phyloP scores from a whole-genome alignment of 805 yeast genomes.

The Metschnikowia lachancei region DNA sequence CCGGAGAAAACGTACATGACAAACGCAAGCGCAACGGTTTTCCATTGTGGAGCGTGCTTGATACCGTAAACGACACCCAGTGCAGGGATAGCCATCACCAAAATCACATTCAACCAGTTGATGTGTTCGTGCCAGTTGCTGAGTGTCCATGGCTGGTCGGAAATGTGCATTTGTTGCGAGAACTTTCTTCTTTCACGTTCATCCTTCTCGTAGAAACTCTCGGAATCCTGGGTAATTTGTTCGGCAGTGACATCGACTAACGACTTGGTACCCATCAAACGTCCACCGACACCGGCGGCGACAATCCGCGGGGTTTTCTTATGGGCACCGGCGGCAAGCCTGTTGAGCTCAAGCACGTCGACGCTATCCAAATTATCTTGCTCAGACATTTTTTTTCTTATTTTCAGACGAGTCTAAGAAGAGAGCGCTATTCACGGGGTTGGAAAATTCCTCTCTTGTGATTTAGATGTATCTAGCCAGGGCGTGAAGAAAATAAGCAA shows the following conservation, averaged over 20 bases:
- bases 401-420: background rate
- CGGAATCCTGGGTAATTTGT: constrained; percentile 52
- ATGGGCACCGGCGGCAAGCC: constrained; percentile 80
- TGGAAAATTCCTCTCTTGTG: too few species aligned
- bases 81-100: constrained; percentile 61
- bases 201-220: constrained; percentile 36
- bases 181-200: constrained; percentile 40
- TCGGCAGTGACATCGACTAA: constrained; percentile 68
- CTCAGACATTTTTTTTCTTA: constrained; percentile 12
- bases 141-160: constrained; percentile 76
- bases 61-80: constrained; percentile 49
- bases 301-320: constrained; percentile 68
- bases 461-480: too few species aligned
- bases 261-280: constrained; percentile 76
- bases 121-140: constrained; percentile 70
- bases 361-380: constrained; percentile 32
- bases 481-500: too few species aligned
- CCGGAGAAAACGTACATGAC: constrained; percentile 60
- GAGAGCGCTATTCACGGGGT: too few species aligned
- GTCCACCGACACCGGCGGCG: constrained; percentile 74
- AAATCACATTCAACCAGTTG: constrained; percentile 71
- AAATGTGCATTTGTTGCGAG: constrained; percentile 51
- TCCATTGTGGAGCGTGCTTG: constrained; percentile 47
- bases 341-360: constrained; percentile 69
- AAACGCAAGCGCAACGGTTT: constrained; percentile 54